phyloP scores from a whole-genome alignment of 306 rosid species.

The Potentilla sterilis region DNA sequence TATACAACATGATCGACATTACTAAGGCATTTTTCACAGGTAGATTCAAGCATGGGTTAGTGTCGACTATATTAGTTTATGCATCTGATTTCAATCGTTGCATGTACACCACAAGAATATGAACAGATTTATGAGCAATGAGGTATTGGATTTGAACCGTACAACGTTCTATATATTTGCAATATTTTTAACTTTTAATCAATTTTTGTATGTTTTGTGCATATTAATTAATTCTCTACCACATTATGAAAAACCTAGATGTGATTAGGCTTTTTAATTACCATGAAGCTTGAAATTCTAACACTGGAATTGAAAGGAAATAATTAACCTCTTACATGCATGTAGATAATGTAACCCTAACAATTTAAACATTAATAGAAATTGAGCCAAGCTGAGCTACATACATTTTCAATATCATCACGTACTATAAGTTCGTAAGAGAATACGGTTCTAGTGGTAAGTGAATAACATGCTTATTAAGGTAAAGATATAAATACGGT shows the following conservation, averaged over 20 bases:
- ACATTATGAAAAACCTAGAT: background rate
- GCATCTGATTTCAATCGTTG: conserved; percentile 2
- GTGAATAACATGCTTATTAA: no score
- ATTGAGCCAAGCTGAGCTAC: background rate
- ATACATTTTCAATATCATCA: background rate
- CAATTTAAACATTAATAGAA: background rate
- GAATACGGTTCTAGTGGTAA: background rate
- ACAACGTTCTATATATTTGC: background rate
- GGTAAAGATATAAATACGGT: background rate
- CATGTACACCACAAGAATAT: conserved; percentile 11
- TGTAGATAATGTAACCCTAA: background rate
- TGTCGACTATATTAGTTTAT: background rate
- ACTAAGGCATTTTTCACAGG: background rate
- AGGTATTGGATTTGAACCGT: conserved; percentile 5
- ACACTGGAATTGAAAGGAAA: background rate
- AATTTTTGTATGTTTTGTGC: background rate
- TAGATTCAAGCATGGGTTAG: conserved; percentile 8
- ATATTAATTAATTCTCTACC: background rate
- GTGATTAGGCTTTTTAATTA: background rate
- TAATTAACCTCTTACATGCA: background rate
- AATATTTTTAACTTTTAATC: background rate
- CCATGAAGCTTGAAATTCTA: background rate
- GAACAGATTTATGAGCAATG: background rate
- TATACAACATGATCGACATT: background rate
- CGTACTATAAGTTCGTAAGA: background rate